Conservation (phyloP, 805 yeast species). For the Nakazawaea siamensis region DNA sequence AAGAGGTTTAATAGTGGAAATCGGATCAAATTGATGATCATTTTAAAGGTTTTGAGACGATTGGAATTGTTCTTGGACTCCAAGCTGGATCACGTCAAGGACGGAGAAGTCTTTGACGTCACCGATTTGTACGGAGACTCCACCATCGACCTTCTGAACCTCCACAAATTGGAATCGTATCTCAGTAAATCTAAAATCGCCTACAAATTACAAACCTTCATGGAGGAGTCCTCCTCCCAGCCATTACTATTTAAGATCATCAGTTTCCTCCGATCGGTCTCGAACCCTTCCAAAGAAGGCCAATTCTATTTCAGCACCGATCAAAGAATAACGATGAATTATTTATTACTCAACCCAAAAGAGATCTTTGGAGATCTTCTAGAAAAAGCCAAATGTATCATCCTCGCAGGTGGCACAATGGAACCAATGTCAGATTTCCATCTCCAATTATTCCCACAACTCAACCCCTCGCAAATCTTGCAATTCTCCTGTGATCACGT, state of each 20-base stretch:
- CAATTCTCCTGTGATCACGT: slow-evolving; percentile 77
- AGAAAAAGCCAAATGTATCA: slow-evolving; percentile 56
- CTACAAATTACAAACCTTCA: slow-evolving; percentile 70
- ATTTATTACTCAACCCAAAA: slow-evolving; percentile 75
- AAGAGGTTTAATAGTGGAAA: slow-evolving; percentile 62
- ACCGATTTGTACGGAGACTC: slow-evolving; percentile 47
- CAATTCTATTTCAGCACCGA: slow-evolving; percentile 51
- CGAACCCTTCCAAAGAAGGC: slow-evolving; percentile 78
- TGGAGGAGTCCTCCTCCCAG: slow-evolving; percentile 24
- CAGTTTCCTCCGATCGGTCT: slow-evolving; percentile 52
- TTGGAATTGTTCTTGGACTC: slow-evolving; percentile 39
- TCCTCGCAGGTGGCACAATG: slow-evolving; percentile 94
- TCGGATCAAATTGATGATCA: slow-evolving; percentile 57
- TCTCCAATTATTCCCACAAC: slow-evolving; percentile 55
- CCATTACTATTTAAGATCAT: slow-evolving; percentile 62
- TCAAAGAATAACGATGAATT: slow-evolving; percentile 37
- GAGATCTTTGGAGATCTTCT: slow-evolving; percentile 59
- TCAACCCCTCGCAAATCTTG: slow-evolving; percentile 30
- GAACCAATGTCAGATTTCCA: slow-evolving; percentile 74
- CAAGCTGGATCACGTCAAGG: slow-evolving; percentile 20
- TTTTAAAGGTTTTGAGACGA: slow-evolving; percentile 46
- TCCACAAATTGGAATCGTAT: slow-evolving; percentile 59
- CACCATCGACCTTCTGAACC: slow-evolving; percentile 64
- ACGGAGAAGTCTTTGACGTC: slow-evolving; percentile 48
- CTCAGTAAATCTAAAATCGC: slow-evolving; percentile 67